Conservation (phyloP, 179 eudicot genomes). For the Beta macrorhiza region DNA sequence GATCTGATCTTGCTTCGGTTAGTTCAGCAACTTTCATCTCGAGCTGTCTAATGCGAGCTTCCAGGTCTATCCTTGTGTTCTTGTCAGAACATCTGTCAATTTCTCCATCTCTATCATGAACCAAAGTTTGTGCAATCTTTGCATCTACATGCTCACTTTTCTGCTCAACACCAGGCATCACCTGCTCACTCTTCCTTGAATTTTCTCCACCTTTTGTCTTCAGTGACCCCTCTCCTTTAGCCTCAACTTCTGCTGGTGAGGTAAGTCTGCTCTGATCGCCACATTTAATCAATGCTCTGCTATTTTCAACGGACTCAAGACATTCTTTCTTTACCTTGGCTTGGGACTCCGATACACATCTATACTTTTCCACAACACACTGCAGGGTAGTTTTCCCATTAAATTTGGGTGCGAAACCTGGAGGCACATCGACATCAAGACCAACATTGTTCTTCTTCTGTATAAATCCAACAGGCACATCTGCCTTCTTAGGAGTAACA, state of each 20-base stretch:
- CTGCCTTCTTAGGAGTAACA: not conserved
- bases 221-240: not conserved
- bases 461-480: conserved; percentile 19
- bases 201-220: not conserved
- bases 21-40: conserved; percentile 20
- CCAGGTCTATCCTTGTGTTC: not conserved
- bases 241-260: not conserved
- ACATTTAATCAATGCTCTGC: not conserved
- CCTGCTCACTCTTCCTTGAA: conserved; percentile 7
- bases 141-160: not conserved
- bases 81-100: not conserved
- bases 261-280: no score
- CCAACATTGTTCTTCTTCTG: not conserved
- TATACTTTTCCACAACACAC: not conserved
- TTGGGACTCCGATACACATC: not conserved
- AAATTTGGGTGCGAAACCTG: conserved; percentile 8
- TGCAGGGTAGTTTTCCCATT: not conserved
- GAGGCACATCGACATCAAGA: conserved; percentile 3
- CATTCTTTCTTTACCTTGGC: conserved; percentile 18
- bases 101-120: not conserved
- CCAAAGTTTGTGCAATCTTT: conserved; percentile 1
- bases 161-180: not conserved
- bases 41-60: conserved; percentile 14
- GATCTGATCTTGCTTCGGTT: conserved; percentile 2
- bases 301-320: not conserved